Conservation (phyloP, 2,329 filamentous ascomycete species). For the Allantophomopsis cytisporea region DNA sequence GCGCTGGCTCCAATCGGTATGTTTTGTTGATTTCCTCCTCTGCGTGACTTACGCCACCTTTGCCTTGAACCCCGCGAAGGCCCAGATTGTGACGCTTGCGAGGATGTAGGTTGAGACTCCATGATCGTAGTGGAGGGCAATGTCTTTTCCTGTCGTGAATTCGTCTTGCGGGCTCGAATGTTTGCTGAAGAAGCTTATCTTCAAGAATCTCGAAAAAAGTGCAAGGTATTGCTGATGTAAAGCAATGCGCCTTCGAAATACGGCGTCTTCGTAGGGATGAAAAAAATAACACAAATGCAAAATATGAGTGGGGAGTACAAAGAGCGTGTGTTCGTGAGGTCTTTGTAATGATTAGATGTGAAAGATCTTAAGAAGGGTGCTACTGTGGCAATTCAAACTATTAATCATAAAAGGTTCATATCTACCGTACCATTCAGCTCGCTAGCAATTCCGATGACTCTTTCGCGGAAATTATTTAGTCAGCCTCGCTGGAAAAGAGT, state of each 20-base stretch:
- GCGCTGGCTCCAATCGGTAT: not conserved
- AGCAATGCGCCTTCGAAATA: conserved; percentile 2
- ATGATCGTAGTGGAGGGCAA: not conserved
- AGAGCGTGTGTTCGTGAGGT: not conserved
- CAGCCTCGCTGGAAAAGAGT: too few relatives aligned
- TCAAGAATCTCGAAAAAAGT: not conserved
- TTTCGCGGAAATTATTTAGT: too few relatives aligned
- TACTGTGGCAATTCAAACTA: too few relatives aligned
- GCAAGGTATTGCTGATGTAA: not conserved
- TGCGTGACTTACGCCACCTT: not conserved
- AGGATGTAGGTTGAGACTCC: not conserved
- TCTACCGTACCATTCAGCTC: too few relatives aligned
- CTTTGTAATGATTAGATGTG: too few relatives aligned
- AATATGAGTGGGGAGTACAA: not conserved
- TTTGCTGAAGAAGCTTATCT: not conserved
- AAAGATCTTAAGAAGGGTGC: too few relatives aligned
- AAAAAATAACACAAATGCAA: conserved; percentile 1
- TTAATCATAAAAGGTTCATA: too few relatives aligned
- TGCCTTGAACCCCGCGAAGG: not conserved
- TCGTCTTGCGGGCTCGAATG: not conserved
- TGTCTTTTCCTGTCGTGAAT: too few relatives aligned
- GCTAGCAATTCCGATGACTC: too few relatives aligned
- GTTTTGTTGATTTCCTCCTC: not conserved
- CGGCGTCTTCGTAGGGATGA: conserved; percentile 1
- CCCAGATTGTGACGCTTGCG: not conserved